Base-by-base conservation (phyloP, 2,329 filamentous ascomycete genomes). In the Dissoconium aciculare region DNA sequence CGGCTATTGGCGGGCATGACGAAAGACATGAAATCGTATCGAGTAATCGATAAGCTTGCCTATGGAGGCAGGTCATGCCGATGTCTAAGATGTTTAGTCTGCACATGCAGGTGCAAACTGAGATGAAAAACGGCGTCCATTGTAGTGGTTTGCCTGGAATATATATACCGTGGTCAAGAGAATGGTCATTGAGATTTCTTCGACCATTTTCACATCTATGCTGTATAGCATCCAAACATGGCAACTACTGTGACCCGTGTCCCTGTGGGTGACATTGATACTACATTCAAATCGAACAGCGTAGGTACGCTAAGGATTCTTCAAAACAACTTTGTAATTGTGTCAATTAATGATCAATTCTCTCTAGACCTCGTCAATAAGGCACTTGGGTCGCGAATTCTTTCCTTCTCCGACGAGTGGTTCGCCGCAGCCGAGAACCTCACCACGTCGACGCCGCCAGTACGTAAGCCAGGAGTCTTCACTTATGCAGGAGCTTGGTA, bases 401-500 rank as follows among this genome's bases (percentile, higher is more conserved):
- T 74, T 39, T 56, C 66, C 38, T 64, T 62, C 54, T 69, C 64
- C 39, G 66, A 74, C 53, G 69, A 74, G 56, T 74, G 62, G 59
- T 74, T 74, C 54, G 70, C 70, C 31, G 56, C 60, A 2, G 70
- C 68, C 31, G 55, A 58, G 6, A 74, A 74, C 53, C 66, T 74
- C 37, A 63, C 66, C 31, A 72, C 64, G 0, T 66, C 67, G 1
- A 66, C 63, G 1, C 54, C 67, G 2, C 65, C 69, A 3, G 56
- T 74, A 41, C 64, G 63, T 40, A 66, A 64, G 34, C 63, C 67
- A 0, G 69, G 69, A 30, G 60, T 69, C 44, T 74, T 71, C 52
- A 60, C 66, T 24, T 64, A 70, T 47, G 62, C 67, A 3, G 70
- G 70, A 34, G 69, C 68, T 28, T 74, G 70, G 69, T 74, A 72